Evolutionary conservation across 306 rosid species (phyloP).

Genomic region (Acacia crassicarpa): DNA sequence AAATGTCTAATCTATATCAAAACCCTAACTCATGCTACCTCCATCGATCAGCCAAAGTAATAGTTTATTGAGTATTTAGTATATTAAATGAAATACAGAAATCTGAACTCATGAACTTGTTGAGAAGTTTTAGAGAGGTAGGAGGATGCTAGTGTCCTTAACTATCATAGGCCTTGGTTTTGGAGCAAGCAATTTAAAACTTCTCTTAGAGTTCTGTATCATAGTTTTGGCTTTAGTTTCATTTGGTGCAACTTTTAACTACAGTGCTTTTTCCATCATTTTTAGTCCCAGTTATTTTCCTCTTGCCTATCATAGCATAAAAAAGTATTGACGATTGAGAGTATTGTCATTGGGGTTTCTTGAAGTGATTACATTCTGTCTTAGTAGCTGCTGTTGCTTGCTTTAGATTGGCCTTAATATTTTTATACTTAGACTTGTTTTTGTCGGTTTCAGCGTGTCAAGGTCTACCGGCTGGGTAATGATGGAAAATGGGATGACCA

Average conservation of each 20-base stretch:
- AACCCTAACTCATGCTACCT: background rate
- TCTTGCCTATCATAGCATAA: background rate
- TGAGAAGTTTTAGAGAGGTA: background rate
- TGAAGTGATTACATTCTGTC: background rate
- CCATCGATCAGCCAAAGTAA: background rate
- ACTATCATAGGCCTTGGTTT: background rate
- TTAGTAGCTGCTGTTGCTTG: slow-evolving; percentile 13
- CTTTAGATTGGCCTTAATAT: background rate
- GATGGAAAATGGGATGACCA: slow-evolving; percentile 98
- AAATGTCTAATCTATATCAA: background rate
- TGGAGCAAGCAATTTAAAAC: background rate
- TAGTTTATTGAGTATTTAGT: background rate
- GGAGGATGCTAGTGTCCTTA: background rate
- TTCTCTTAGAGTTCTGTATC: background rate
- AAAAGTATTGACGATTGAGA: background rate
- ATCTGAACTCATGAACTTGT: background rate
- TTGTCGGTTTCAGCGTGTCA: slow-evolving; percentile 77
- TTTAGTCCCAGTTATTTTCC: slow-evolving; percentile 8
- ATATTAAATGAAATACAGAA: background rate
- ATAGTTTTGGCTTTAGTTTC: background rate
- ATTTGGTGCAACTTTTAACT: background rate
- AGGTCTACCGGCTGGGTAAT: slow-evolving; percentile 82
- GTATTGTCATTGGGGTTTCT: background rate
- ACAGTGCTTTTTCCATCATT: background rate
- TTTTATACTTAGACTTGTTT: background rate